These are phyloP conservation scores for Globisporangium camurandrum DNA, from an alignment of 352 stramenopile species.

Conservation along the genomic window DNA sequence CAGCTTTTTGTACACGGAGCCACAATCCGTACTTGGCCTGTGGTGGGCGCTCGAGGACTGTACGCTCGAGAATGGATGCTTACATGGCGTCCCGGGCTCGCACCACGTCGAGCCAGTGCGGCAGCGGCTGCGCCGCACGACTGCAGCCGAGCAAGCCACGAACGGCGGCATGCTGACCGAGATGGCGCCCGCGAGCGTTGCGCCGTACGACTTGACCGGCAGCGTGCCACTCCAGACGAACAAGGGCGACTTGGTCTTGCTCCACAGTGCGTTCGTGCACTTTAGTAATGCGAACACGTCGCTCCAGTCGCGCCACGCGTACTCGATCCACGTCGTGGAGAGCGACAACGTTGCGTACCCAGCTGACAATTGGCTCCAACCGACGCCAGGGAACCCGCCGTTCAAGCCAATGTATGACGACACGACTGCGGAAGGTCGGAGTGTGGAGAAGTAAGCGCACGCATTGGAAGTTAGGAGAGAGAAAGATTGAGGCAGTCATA, in stretches of 20 bases:
- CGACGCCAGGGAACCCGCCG: constrained; percentile 42
- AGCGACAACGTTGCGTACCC: constrained; percentile 82
- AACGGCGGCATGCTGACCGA: constrained; percentile 41
- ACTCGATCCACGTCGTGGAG: constrained; percentile 95
- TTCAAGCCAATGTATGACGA: constrained; percentile 59
- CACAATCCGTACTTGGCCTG: constrained; percentile 92
- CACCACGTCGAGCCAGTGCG: constrained; percentile 86
- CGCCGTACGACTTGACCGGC: constrained; percentile 46
- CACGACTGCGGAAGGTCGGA: neutral
- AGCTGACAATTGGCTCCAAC: constrained; percentile 93
- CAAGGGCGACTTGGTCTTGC: constrained; percentile 90
- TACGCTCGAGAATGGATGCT: constrained; percentile 91
- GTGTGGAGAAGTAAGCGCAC: neutral
- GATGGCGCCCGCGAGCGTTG: constrained; percentile 38
- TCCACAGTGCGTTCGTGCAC: constrained; percentile 93
- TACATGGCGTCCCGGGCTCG: constrained; percentile 89
- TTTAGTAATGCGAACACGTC: constrained; percentile 92
- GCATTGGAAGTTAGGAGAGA: too few relatives aligned
- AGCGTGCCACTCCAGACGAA: constrained; percentile 79
- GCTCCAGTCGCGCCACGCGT: constrained; percentile 86
- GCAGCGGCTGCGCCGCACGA: constrained; percentile 76
- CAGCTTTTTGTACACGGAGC: constrained; percentile 94
- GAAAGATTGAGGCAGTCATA: too few relatives aligned
- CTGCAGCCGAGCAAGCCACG: constrained; percentile 30
- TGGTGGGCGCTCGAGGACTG: constrained; percentile 96